Evolutionary conservation across 2,329 filamentous ascomycete species (phyloP).

Genomic region (Colletotrichum orchidophilum): DNA sequence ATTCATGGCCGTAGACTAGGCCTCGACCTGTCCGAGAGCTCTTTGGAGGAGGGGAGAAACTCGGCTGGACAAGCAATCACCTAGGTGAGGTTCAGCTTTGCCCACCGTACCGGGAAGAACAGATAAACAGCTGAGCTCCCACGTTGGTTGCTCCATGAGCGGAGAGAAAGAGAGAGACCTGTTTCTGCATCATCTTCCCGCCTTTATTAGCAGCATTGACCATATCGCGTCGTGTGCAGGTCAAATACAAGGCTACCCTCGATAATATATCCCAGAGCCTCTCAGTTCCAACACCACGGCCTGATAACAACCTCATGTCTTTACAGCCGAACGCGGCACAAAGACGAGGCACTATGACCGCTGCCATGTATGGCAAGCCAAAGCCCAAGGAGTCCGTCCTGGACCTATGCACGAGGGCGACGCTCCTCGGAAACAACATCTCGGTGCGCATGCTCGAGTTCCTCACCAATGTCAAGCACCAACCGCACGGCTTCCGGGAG

Average conservation of each 20-base stretch:
- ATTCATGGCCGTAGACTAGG: constrained; percentile 4
- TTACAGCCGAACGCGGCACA: background rate
- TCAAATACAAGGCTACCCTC: background rate
- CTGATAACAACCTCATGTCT: constrained; percentile 4
- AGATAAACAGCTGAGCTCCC: constrained; percentile 24
- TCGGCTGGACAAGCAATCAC: background rate
- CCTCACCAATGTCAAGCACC: constrained; percentile 63
- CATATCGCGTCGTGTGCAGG: background rate
- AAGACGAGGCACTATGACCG: constrained; percentile 13
- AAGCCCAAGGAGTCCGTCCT: constrained; percentile 45
- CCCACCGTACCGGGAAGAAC: background rate
- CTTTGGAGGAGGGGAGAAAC: background rate
- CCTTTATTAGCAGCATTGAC: background rate
- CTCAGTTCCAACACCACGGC: background rate
- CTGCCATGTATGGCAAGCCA: constrained; percentile 8
- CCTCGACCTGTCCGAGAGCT: constrained; percentile 15
- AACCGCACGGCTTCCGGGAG: constrained; percentile 64
- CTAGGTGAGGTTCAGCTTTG: background rate
- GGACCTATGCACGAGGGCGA: constrained; percentile 66
- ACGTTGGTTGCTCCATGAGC: background rate
- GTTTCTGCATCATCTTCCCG: background rate
- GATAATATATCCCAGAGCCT: background rate
- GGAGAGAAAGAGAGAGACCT: background rate
- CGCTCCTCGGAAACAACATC: constrained; percentile 69
- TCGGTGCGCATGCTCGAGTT: constrained; percentile 73